Base-by-base conservation (phyloP, 108 stramenopile species). In the Cyclotella sp. region DNA sequence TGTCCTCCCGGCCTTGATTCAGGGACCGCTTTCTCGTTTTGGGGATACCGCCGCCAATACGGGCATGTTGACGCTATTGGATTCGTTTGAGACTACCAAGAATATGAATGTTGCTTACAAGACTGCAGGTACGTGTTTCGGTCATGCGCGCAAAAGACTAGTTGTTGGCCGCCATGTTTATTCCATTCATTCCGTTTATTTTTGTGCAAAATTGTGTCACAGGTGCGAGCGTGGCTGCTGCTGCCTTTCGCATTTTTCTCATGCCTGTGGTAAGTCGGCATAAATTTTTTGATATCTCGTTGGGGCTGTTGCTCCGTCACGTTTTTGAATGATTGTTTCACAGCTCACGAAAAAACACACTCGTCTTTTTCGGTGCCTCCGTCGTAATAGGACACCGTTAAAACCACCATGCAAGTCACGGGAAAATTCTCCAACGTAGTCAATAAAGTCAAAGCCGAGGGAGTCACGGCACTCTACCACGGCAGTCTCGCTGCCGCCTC, bases 1-100 rank as follows among this genome's bases (percentile, higher is more conserved):
- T 41, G 84, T 98, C 26, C 58, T 90, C 18, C 95, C 97, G 26
- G 98, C 97, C 22, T 81, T 99, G 29, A 59, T 96, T 44, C 95
- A 97, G 69, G 98, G 97, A 0, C 98, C 98, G 3, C 70, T 98
- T 10, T 87, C 85, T 57, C 92, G 98, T 13, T 99, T 99, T 84
- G 98, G 98, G 40, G 98, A 99, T 79, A 99, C 98, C 19, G 97
- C 98, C 8, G 96, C 97, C 84, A 99, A 99, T 74, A 97, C 97
- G 0, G 94, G 97, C 13, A 86, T 96, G 59, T 68, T 99, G 73
- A 94, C 96, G 0, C 63, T 93, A 46, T 63, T 99, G 75, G 86
- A 98, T 70, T 83, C 79, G 12, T 75, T 93, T 47, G 97, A 97
- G 34, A 59, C 73, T 0, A 98, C 97, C 73, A 91, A 85, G 72